phyloP scores from a whole-genome alignment of 1,139 yeast species.

The Chernovozyma aurita region DNA sequence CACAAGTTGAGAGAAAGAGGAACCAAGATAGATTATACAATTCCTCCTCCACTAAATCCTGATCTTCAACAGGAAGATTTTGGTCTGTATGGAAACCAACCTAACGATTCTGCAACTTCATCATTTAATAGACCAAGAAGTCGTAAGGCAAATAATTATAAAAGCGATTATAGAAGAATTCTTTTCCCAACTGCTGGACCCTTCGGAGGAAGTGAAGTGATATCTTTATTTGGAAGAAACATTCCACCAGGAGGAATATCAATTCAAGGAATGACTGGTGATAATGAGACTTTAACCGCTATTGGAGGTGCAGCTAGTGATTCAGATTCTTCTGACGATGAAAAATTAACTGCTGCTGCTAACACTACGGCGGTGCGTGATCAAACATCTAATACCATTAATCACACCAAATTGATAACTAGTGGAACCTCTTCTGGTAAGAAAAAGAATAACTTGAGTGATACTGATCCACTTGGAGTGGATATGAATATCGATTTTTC shows the following conservation, averaged over 20 bases:
- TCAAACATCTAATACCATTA: conserved; percentile 6
- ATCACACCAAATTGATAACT: conserved; percentile 30
- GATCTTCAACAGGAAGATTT: conserved; percentile 9
- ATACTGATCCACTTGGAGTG: conserved; percentile 91
- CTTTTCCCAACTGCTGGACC: conserved; percentile 96
- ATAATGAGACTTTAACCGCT: conserved; percentile 34
- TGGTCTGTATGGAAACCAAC: conserved; percentile 12
- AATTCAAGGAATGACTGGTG: conserved; percentile 30
- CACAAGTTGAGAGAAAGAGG: conserved; percentile 76
- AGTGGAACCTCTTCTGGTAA: conserved; percentile 31
- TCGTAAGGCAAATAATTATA: conserved; percentile 29
- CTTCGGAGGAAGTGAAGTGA: conserved; percentile 88
- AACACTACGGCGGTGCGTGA: neutral
- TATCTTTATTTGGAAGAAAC: conserved; percentile 68
- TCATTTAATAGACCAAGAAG: conserved; percentile 10
- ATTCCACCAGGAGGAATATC: conserved; percentile 50
- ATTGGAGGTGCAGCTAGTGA: conserved; percentile 48
- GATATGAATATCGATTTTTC: conserved; percentile 90
- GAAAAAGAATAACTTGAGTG: conserved; percentile 75
- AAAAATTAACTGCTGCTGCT: conserved; percentile 22
- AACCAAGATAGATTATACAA: conserved; percentile 67
- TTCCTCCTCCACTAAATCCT: conserved; percentile 68
- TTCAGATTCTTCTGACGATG: conserved; percentile 74
- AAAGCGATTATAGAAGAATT: conserved; percentile 51
- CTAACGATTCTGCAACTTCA: conserved; percentile 7